Conservation (phyloP, 768 basidiomycete species). For the Hygrocybe coccinea region DNA sequence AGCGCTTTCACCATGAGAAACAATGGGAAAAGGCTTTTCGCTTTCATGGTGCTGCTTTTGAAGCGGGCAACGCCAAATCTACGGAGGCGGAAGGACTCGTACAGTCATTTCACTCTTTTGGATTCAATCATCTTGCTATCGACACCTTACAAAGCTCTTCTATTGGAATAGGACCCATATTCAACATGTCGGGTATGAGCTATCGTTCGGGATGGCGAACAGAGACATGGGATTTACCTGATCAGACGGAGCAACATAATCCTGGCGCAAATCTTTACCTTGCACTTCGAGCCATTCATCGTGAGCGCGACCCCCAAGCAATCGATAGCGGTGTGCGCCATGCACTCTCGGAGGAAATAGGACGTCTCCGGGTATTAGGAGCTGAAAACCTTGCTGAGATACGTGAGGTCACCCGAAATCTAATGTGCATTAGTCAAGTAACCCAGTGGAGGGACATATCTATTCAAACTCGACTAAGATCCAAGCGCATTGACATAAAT, state of each 20-base stretch:
- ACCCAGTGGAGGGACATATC: slow-evolving; percentile 49
- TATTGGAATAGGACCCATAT: slow-evolving; percentile 27
- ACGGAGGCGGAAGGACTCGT: slow-evolving; percentile 61
- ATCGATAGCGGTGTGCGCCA: slow-evolving; percentile 48
- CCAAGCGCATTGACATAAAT: slow-evolving; percentile 29
- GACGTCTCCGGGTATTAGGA: slow-evolving; percentile 57
- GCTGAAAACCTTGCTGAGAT: slow-evolving; percentile 79
- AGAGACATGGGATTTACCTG: slow-evolving; percentile 91
- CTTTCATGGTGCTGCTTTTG: slow-evolving; percentile 81
- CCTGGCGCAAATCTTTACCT: slow-evolving; percentile 65
- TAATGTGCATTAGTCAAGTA: slow-evolving; percentile 81
- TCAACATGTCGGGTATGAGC: slow-evolving; percentile 44
- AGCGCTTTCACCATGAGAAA: slow-evolving; percentile 85
- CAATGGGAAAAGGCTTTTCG: slow-evolving; percentile 90
- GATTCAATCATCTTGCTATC: slow-evolving; percentile 85
- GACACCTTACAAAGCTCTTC: slow-evolving; percentile 48
- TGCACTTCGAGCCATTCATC: slow-evolving; percentile 75
- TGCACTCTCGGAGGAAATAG: slow-evolving; percentile 57
- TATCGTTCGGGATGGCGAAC: slow-evolving; percentile 93
- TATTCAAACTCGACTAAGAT: slow-evolving; percentile 31
- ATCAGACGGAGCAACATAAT: slow-evolving; percentile 40
- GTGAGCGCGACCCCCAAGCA: slow-evolving; percentile 56
- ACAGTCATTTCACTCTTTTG: slow-evolving; percentile 80
- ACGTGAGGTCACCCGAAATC: slow-evolving; percentile 56
- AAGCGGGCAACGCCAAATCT: slow-evolving; percentile 46